phyloP scores from a whole-genome alignment of 345 rosid genomes.

The Populus davidiana region DNA sequence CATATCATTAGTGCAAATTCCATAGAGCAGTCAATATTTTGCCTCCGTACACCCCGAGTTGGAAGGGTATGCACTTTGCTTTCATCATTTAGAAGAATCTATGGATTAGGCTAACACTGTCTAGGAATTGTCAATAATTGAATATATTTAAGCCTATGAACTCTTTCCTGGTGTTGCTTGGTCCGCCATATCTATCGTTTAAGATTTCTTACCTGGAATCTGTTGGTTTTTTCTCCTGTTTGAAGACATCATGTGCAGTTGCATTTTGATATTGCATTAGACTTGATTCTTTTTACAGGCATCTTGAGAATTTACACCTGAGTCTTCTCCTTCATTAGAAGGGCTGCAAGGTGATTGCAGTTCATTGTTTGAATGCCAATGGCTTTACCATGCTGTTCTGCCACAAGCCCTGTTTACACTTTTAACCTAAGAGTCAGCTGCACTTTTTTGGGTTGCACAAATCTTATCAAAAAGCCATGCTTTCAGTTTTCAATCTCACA shows the following conservation, averaged over 20 bases:
- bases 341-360: not conserved
- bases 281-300: not conserved
- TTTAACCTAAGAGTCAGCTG: no score
- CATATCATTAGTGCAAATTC: constrained; percentile 74
- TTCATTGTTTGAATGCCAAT: not conserved
- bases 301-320: no score
- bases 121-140: not conserved
- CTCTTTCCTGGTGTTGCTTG: not conserved
- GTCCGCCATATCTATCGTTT: not conserved
- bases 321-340: not conserved
- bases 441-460: no score
- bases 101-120: not conserved
- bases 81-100: not conserved
- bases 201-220: not conserved
- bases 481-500: no score
- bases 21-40: constrained; percentile 74
- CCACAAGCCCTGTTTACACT: not conserved
- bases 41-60: constrained; percentile 62
- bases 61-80: constrained; percentile 56
- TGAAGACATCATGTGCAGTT: not conserved
- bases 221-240: not conserved
- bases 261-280: not conserved
- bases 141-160: not conserved
- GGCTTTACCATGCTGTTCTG: not conserved
- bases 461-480: no score